A percentile compares a stretch with the other conserved stretches of the same genome.
These are phyloP conservation scores for Gossypioides kirkii DNA, from an alignment of 345 rosid species.

Conservation along the genomic window DNA sequence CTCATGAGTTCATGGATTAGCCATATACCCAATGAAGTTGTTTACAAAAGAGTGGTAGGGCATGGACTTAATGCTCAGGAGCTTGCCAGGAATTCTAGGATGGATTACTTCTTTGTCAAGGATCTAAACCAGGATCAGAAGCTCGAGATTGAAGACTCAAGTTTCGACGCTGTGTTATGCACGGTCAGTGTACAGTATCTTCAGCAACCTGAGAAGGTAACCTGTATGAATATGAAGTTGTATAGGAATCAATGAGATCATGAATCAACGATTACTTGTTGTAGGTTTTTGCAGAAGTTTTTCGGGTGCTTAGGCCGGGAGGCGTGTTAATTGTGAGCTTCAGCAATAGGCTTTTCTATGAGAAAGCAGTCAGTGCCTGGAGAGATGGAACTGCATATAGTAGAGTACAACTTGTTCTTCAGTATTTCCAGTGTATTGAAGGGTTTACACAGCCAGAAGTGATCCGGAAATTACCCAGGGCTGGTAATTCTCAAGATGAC, in stretches of 20 bases:
- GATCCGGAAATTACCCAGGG: conserved; percentile 40
- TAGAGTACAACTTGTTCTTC: conserved; percentile 62
- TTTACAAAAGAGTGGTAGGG: conserved; percentile 71
- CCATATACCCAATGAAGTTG: conserved; percentile 64
- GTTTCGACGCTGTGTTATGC: conserved; percentile 74
- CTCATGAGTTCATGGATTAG: conserved; percentile 96
- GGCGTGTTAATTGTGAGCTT: conserved; percentile 78
- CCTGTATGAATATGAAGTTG: neutral
- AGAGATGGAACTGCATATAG: conserved; percentile 75
- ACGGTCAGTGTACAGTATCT: conserved; percentile 84
- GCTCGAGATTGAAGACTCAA: conserved; percentile 44
- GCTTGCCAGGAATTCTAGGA: conserved; percentile 65
- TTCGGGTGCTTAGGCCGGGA: conserved; percentile 70
- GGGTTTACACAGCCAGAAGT: conserved; percentile 75
- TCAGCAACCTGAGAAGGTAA: conserved; percentile 84
- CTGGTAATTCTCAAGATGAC: conserved; percentile 21
- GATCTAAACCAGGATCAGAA: conserved; percentile 43
- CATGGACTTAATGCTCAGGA: conserved; percentile 95
- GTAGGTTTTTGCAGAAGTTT: conserved; percentile 71
- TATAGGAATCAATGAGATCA: neutral
- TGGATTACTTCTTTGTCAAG: conserved; percentile 60
- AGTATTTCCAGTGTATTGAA: conserved; percentile 66
- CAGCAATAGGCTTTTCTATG: conserved; percentile 86
- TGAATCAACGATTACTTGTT: neutral
- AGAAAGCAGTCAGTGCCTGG: conserved; percentile 80